Evolutionary conservation across 176 grass and related monocot species (phyloP), one percentile per base, ranked within the genome.

Genomic region (Juncus effusus): DNA sequence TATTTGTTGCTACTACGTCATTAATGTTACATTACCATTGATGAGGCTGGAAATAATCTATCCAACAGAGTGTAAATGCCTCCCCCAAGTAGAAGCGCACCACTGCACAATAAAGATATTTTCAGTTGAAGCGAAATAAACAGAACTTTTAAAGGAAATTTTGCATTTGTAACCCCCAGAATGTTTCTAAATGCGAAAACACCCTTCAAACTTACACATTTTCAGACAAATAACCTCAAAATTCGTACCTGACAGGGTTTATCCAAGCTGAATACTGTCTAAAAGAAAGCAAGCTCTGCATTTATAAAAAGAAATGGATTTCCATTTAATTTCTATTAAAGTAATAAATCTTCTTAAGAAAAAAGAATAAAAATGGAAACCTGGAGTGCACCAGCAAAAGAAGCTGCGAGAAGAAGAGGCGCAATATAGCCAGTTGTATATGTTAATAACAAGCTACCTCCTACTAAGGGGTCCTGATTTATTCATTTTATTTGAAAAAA

Each of bases 361-460:
- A n/a, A 54, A 16, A 37, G 15, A n/a, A 1, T 59, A 44, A 40
- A 12, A 42, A 49, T 61, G 3, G 13, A 16, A 77, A 97, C 93
- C 85, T 97, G 88, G 42, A 97, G 73, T 56, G 88, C 93, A 79
- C 93, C 93, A 64, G 93, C 93, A 86, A 97, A 97, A 69, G 85
- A 97, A 72, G 93, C 85, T 76, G 93, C 93, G 76, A 92, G 56
- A 62, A 97, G 85, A 83, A 97, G 93, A 80, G 93, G 93, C 44
- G 93, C 82, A 61, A 97, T 74, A 80, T 97, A 97, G 54, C 93
- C 88, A 36, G 88, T 97, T 62, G 88, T 97, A 58, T 91, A 97
- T 69, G 93, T 89, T 75, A 97, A 80, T 42, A 97, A 75, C 79
- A 97, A 82, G 75, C 88, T 91, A 61, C 88, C 88, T 53, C 88